These are phyloP conservation scores for Pythium rishiriense DNA, from an alignment of 352 stramenopile species.

Conservation along the genomic window DNA sequence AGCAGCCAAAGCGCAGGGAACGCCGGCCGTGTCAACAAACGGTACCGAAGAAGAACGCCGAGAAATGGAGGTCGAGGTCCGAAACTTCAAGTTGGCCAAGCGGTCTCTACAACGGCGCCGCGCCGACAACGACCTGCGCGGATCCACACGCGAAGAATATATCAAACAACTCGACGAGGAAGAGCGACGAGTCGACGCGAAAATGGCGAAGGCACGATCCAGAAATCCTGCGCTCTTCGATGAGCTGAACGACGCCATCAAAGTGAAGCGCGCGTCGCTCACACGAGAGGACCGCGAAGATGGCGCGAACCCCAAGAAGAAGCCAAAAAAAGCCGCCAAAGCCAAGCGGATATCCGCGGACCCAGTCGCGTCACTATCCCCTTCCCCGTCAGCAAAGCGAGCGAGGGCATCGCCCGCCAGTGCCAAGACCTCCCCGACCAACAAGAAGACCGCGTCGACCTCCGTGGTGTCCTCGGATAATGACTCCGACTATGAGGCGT, in stretches of 20 bases:
- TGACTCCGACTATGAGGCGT: background rate
- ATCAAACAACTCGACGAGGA: slow-evolving; percentile 24
- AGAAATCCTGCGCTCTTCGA: slow-evolving; percentile 15
- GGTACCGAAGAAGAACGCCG: background rate
- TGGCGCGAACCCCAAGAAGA: background rate
- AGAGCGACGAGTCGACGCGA: slow-evolving; percentile 8
- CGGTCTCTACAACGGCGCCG: slow-evolving; percentile 24
- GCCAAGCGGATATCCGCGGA: background rate
- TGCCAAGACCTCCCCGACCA: background rate
- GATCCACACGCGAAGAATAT: slow-evolving; percentile 29
- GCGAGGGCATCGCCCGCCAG: background rate
- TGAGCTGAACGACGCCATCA: slow-evolving; percentile 1
- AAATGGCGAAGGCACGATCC: slow-evolving; percentile 2
- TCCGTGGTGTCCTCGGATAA: background rate
- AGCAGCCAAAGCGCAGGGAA: background rate
- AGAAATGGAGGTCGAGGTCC: slow-evolving; percentile 20
- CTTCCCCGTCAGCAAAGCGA: background rate
- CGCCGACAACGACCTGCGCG: slow-evolving; percentile 27
- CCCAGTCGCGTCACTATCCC: background rate
- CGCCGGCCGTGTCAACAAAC: background rate
- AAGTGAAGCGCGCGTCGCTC: slow-evolving; percentile 5
- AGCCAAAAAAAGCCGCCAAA: slow-evolving; percentile 3
- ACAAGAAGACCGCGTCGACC: background rate
- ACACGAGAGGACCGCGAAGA: slow-evolving; percentile 10
- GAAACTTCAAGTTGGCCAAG: slow-evolving; percentile 24